Evolutionary conservation across 2,329 filamentous ascomycete species (phyloP), one percentile per base, ranked within the genome.

Genomic region (Septoria linicola): DNA sequence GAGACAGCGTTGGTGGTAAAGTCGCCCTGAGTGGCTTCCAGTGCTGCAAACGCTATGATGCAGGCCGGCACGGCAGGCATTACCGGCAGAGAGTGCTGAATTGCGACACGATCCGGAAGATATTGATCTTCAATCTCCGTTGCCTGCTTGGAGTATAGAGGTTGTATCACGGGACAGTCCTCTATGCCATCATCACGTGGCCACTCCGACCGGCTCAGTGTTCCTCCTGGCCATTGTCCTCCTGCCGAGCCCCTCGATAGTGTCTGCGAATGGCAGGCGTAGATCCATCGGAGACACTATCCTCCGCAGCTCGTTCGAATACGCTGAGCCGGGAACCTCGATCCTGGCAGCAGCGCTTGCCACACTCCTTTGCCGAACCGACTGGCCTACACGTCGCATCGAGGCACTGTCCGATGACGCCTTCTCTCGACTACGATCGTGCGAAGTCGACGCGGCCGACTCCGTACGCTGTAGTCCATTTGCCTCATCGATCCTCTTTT

Each of bases 1-100:
- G 79, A 81, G 51, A 61, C 30, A 13, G 16, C 20, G 30, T 20
- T 14, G 36, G 16, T 17, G 17, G 5, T 10, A 5, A 27, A 10
- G 5, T 5, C 10, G 23, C 23, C 23, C 10, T 27, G 23, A 27
- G 23, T 27, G 23, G 10, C 5, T 5, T 10, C 23, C 5, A 27
- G 23, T 27, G 23, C 23, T 27, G 10, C 23, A 27, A 10, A 27
- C 10, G 23, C 5, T 10, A 27, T 10, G 10, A 10, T 27, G 23
- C 23, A 27, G 23, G 23, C 23, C 10, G 23, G 10, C 23, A 27
- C n/a, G n/a, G n/a, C n/a, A n/a, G n/a, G n/a, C n/a, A n/a, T n/a
- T n/a, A n/a, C n/a, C n/a, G n/a, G n/a, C n/a, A n/a, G n/a, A n/a
- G 23, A 27, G 5, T 27, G 5, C 10, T 27, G 5, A 27, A 27